Evolutionary conservation across 805 yeast species (phyloP), one percentile per base, ranked within the genome.

Genomic region (Sugiyamaella chiloensis): DNA sequence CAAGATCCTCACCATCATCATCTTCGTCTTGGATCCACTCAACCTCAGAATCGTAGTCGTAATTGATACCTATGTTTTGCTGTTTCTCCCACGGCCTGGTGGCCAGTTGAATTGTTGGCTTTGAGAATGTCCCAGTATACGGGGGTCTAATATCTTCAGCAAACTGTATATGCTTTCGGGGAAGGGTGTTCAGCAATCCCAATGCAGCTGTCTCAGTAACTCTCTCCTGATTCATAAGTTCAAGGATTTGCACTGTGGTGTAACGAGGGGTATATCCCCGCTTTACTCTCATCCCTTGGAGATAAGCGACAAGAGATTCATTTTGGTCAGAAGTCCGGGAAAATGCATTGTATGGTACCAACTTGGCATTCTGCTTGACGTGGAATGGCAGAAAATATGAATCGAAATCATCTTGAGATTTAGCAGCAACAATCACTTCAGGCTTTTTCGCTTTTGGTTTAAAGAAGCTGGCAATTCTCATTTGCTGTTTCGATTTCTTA

Each of bases 1-100:
- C 74, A 7, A 58, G 56, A 17, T 64, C 68, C 29, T 62, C 70
- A 21, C 64, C 69, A 5, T 65, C 70, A n/a, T 58, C 81, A 24
- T 72, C 81, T 27, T 73, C 82, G 31, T 71, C 78, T 45, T 73
- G 72, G 9, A 68, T 75, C 76, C 80, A 79, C 52, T 80, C 85
- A 34, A 70, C 67, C 52, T 79, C 84, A 7, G 79, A 71, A 37
- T 76, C 78, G 43, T 70, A 74, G 12, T 70, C 77, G 57, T 75
- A 76, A 42, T 78, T 69, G 52, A 74, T 52, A 14, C 61, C 62
- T 1, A 66, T 55, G 7, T 44, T 52, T 14, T 37, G 44, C 37
- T 34, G 37, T 12, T 41, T 52, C 19, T 12, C 51, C 16, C 44
- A 48, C 2, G 67, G 64, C 8, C 52, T 46, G 2, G 52, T 42